A percentile compares a stretch with the other conserved stretches of the same genome.
phyloP scores from a whole-genome alignment of 2,329 filamentous ascomycete species.

The Ophiostoma ulmi region DNA sequence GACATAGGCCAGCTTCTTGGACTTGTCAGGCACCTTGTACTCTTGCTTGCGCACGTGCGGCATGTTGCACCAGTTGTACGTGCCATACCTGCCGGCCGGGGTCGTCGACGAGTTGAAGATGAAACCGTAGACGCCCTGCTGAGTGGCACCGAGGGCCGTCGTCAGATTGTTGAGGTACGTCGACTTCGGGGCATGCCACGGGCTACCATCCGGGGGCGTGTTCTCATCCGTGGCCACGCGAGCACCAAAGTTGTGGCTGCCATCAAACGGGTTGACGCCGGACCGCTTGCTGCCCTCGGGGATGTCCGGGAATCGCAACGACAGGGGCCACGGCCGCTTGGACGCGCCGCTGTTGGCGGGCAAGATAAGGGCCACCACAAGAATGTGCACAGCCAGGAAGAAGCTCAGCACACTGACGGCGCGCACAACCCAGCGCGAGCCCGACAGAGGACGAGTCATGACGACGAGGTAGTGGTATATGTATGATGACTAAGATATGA shows the following conservation, averaged over 20 bases:
- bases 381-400: constrained; percentile 19
- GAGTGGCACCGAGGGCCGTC: constrained; percentile 22
- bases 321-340: constrained; percentile 20
- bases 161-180: constrained; percentile 33
- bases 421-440: constrained; percentile 21
- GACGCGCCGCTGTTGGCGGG: background rate
- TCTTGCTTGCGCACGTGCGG: constrained; percentile 67
- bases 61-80: constrained; percentile 85
- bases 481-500: background rate
- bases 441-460: background rate
- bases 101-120: constrained; percentile 63
- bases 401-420: constrained; percentile 20
- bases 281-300: constrained; percentile 17
- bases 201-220: constrained; percentile 25
- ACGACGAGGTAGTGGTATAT: background rate
- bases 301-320: constrained; percentile 17
- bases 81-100: constrained; percentile 52
- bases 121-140: constrained; percentile 63
- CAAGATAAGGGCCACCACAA: constrained; percentile 2
- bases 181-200: constrained; percentile 31
- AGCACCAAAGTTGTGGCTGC: constrained; percentile 9
- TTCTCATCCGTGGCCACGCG: background rate
- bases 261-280: constrained; percentile 15
- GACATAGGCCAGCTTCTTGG: constrained; percentile 67
- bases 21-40: constrained; percentile 51